Conservation (phyloP, 495 filamentous ascomycete species). For the Xylaria scruposa region DNA sequence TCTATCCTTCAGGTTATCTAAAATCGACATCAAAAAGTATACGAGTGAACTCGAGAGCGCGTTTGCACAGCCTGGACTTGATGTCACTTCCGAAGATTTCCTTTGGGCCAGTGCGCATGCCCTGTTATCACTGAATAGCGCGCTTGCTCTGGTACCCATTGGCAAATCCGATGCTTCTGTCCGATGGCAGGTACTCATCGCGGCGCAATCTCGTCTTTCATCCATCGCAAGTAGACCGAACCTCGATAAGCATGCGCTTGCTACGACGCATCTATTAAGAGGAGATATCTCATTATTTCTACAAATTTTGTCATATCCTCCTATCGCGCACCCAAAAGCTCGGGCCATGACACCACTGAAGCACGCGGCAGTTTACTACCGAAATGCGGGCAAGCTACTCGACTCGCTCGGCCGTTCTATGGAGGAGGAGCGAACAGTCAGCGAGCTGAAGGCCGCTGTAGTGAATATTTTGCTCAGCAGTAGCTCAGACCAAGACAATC, state of each 20-base stretch:
- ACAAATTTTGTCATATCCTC: conserved; percentile 56
- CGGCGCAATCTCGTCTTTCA: conserved; percentile 60
- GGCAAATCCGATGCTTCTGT: conserved; percentile 23
- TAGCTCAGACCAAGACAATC: conserved; percentile 18
- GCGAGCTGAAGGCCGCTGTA: conserved; percentile 33
- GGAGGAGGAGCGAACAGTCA: conserved; percentile 43
- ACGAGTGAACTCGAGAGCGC: conserved; percentile 53
- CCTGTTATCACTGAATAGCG: conserved; percentile 58
- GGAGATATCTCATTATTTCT: conserved; percentile 66
- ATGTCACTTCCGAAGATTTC: conserved; percentile 52
- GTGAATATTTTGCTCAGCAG: conserved; percentile 20
- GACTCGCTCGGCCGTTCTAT: conserved; percentile 45
- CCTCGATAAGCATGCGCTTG: conserved; percentile 52
- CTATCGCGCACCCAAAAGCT: conserved; percentile 57
- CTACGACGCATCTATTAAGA: conserved; percentile 63
- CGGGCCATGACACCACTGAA: conserved; percentile 57
- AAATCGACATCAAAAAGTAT: conserved; percentile 59
- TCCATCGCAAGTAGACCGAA: conserved; percentile 54
- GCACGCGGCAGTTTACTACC: conserved; percentile 68
- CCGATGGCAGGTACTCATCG: conserved; percentile 61
- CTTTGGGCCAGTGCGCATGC: conserved; percentile 64
- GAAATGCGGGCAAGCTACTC: conserved; percentile 56
- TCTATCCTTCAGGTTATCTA: conserved; percentile 56
- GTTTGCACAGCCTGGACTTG: conserved; percentile 49
- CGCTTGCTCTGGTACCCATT: conserved; percentile 24